Percentiles rank a stretch among this genome's conserved stretches.
Evolutionary conservation across 768 basidiomycete genomes (phyloP).

Genomic region (Lentinula aciculospora): DNA sequence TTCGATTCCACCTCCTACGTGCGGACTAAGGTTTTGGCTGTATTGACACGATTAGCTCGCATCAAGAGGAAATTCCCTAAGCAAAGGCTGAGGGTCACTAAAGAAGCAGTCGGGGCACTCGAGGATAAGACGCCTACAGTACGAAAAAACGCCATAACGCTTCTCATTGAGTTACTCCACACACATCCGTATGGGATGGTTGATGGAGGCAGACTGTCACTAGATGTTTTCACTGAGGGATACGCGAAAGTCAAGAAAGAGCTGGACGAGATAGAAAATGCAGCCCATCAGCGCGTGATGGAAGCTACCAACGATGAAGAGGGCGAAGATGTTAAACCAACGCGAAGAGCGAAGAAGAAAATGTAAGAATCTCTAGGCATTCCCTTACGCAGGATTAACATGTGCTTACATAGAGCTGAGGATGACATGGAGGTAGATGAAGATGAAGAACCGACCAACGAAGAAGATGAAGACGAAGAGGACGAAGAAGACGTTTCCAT

Average conservation of each 20-base stretch:
- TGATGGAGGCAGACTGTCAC: conserved; percentile 77
- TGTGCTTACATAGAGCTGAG: conserved; percentile 9
- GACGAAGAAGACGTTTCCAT: conserved; percentile 27
- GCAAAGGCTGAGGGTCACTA: conserved; percentile 71
- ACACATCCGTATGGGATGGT: conserved; percentile 88
- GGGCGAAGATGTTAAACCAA: conserved; percentile 20
- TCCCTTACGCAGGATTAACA: background rate
- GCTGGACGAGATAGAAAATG: conserved; percentile 64
- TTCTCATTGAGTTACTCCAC: conserved; percentile 67
- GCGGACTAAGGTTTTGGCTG: conserved; percentile 78
- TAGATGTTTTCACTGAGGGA: conserved; percentile 67
- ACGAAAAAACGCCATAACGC: conserved; percentile 74
- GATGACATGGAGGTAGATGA: conserved; percentile 20
- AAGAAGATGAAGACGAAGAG: conserved; percentile 26
- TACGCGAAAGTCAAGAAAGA: conserved; percentile 60
- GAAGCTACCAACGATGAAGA: conserved; percentile 33
- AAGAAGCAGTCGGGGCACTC: conserved; percentile 71
- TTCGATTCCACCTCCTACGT: conserved; percentile 90
- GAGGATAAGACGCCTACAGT: conserved; percentile 89
- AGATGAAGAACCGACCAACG: conserved; percentile 28
- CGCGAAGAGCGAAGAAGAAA: conserved; percentile 22
- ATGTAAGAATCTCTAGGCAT: conserved; percentile 4
- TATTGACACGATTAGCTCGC: conserved; percentile 66
- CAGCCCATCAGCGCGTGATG: conserved; percentile 56
- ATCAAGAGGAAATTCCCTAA: conserved; percentile 82